Evolutionary conservation across 78 protist genomes (phyloP).

Genomic region (Cyanophora paradoxa): DNA sequence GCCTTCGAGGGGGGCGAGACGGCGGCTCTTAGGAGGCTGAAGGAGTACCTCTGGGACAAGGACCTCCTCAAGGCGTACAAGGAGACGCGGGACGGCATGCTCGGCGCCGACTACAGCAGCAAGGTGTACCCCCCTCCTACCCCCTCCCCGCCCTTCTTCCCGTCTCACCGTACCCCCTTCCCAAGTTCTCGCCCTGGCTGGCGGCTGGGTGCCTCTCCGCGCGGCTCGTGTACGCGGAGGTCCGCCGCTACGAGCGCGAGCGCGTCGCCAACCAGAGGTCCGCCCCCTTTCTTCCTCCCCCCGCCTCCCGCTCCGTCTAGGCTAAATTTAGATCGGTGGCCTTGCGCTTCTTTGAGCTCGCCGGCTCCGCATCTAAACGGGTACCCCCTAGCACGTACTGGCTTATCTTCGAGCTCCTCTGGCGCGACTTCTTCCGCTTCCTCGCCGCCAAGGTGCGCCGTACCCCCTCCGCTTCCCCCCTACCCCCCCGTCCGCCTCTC

Average conservation of each 20-base stretch:
- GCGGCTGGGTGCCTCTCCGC: slow-evolving; percentile 59
- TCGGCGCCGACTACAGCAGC: slow-evolving; percentile 40
- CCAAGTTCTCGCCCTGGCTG: slow-evolving; percentile 55
- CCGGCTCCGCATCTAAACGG: too few species aligned
- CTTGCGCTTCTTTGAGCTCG: too few species aligned
- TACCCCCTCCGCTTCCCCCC: not conserved
- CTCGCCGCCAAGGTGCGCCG: slow-evolving; percentile 2
- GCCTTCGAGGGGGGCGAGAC: slow-evolving; percentile 41
- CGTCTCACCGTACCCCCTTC: too few species aligned
- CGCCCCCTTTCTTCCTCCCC: too few species aligned
- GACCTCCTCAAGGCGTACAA: slow-evolving; percentile 16
- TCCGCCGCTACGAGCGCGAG: slow-evolving; percentile 26
- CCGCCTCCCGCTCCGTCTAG: too few species aligned
- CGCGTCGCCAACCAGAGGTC: slow-evolving; percentile 39
- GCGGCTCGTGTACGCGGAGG: slow-evolving; percentile 8
- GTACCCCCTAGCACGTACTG: too few species aligned
- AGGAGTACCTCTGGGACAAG: slow-evolving; percentile 24
- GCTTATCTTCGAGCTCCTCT: slow-evolving; percentile 43
- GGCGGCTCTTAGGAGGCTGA: slow-evolving; percentile 14
- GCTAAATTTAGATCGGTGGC: too few species aligned
- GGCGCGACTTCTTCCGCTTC: slow-evolving; percentile 52
- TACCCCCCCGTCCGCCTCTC: not conserved
- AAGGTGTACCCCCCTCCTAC: too few species aligned
- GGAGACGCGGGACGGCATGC: slow-evolving; percentile 54
- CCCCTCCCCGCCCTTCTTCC: too few species aligned